These are phyloP conservation scores for Calonectria montana DNA, from an alignment of 2,329 filamentous ascomycete species.

Conservation along the genomic window DNA sequence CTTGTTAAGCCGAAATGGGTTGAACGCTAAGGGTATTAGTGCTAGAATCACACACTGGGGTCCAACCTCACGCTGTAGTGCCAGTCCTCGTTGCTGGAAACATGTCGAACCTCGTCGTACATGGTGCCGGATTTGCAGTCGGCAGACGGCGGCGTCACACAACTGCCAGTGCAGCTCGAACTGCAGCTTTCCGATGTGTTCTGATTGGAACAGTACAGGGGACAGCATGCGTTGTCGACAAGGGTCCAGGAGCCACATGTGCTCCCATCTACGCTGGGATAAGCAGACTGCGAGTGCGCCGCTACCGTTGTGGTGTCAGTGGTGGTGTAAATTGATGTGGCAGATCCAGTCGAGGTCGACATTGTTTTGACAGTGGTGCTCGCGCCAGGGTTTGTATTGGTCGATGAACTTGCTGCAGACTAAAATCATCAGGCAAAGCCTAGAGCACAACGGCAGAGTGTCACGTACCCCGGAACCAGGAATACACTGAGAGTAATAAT, in stretches of 20 bases:
- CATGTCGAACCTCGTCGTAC: constrained; percentile 7
- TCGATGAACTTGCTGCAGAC: neutral
- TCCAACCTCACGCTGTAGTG: constrained; percentile 9
- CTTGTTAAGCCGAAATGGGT: constrained; percentile 16
- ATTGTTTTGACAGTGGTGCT: neutral
- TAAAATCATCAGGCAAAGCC: neutral
- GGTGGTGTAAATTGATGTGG: neutral
- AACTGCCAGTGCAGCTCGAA: constrained; percentile 14
- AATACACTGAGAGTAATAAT: constrained; percentile 9
- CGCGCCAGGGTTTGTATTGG: neutral
- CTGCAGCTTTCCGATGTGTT: constrained; percentile 15
- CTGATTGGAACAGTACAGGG: constrained; percentile 9
- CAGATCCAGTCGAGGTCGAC: neutral
- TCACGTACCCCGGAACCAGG: neutral
- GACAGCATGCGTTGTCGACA: constrained; percentile 16
- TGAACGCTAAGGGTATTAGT: neutral
- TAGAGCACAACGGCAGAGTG: neutral
- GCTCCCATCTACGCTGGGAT: constrained; percentile 10
- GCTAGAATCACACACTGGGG: neutral
- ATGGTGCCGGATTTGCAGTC: constrained; percentile 15
- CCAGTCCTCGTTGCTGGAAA: constrained; percentile 4
- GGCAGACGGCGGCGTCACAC: constrained; percentile 12
- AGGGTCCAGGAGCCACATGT: constrained; percentile 13
- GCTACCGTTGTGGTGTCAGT: constrained; percentile 1
- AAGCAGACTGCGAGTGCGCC: constrained; percentile 9